These are phyloP conservation scores for Candida maris DNA, from an alignment of 805 yeast genomes.

Conservation along the genomic window DNA sequence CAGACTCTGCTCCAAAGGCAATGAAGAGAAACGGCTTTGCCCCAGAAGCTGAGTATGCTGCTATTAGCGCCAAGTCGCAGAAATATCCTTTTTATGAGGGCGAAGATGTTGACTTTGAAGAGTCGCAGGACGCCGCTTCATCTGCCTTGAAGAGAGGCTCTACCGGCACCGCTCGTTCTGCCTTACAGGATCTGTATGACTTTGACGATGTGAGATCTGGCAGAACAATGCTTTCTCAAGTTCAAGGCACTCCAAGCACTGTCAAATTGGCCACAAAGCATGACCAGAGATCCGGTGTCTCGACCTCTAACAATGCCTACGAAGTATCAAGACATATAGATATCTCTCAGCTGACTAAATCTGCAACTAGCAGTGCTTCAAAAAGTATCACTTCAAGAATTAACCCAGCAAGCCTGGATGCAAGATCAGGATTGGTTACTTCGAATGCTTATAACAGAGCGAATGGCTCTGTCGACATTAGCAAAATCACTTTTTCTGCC, in stretches of 20 bases:
- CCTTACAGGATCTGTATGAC: constrained; percentile 38
- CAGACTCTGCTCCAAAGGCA: constrained; percentile 43
- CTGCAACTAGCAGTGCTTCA: constrained; percentile 38
- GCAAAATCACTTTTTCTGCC: constrained; percentile 50
- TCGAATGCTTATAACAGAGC: constrained; percentile 34
- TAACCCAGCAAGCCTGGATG: constrained; percentile 36
- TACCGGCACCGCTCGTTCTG: constrained; percentile 32
- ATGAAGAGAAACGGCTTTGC: constrained; percentile 47
- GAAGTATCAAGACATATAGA: constrained; percentile 30
- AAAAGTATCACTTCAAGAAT: constrained; percentile 43
- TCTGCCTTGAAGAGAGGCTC: constrained; percentile 33
- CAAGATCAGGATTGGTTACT: constrained; percentile 31
- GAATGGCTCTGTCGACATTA: constrained; percentile 44
- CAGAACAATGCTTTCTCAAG: constrained; percentile 30
- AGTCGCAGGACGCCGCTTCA: constrained; percentile 40
- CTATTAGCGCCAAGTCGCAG: constrained; percentile 34
- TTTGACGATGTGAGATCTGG: constrained; percentile 43
- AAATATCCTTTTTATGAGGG: constrained; percentile 28
- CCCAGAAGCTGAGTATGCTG: constrained; percentile 46
- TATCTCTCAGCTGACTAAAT: constrained; percentile 26
- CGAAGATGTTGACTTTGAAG: constrained; percentile 35
- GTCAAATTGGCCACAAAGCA: constrained; percentile 7
- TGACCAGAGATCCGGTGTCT: constrained; percentile 15
- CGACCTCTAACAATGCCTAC: constrained; percentile 26
- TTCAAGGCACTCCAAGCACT: constrained; percentile 17